Conservation (phyloP, 495 filamentous ascomycete species). For the Haplographium delicatum region DNA sequence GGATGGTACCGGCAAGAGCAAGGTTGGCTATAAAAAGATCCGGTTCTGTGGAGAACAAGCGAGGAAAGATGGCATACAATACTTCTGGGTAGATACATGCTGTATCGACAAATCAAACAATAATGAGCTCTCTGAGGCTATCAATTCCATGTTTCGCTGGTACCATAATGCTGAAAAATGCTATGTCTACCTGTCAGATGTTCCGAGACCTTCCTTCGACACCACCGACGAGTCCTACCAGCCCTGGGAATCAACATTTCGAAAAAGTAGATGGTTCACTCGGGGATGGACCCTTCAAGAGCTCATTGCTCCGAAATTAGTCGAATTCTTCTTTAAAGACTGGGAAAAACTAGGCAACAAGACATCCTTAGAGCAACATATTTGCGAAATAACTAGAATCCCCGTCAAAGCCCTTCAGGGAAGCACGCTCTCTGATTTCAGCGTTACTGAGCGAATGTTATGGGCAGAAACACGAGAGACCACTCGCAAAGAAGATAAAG, state of each 20-base stretch:
- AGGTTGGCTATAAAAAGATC: too few relatives aligned
- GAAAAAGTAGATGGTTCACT: too few relatives aligned
- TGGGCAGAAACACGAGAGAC: not conserved
- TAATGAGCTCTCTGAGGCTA: too few relatives aligned
- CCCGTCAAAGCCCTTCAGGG: slow-evolving; percentile 2
- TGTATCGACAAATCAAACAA: too few relatives aligned
- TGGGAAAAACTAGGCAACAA: not conserved
- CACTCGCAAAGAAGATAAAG: slow-evolving; percentile 14
- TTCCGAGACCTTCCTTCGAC: not conserved
- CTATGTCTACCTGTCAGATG: too few relatives aligned
- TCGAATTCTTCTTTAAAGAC: slow-evolving; percentile 5
- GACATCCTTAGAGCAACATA: not conserved
- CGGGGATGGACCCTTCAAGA: too few relatives aligned
- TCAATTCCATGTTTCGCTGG: too few relatives aligned
- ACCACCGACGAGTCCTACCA: not conserved
- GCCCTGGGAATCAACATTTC: slow-evolving; percentile 1
- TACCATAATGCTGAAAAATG: too few relatives aligned
- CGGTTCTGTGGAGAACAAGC: too few relatives aligned
- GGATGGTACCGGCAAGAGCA: slow-evolving; percentile 22
- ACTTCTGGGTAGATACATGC: too few relatives aligned
- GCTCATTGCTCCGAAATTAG: slow-evolving; percentile 1
- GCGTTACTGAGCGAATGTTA: too few relatives aligned
- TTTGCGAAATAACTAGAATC: not conserved
- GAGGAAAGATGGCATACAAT: not conserved
- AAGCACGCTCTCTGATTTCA: not conserved